Evolutionary conservation across 192 early-diverging fungal genomes (phyloP).

Genomic region (Mortierella hygrophila): DNA sequence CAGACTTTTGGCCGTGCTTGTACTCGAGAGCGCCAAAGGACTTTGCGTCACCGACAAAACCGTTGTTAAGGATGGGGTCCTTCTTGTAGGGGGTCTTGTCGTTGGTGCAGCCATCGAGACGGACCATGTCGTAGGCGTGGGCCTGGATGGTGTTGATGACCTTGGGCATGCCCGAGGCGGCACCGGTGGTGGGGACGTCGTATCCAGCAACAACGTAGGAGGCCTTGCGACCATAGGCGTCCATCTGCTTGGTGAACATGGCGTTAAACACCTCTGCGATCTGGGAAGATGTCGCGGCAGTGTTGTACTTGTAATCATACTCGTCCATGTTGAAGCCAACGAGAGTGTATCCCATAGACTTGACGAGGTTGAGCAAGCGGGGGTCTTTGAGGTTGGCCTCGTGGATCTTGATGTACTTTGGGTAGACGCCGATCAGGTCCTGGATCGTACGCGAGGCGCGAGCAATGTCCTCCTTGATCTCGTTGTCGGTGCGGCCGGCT

Average conservation of each 20-base stretch:
- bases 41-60: conserved; percentile 52
- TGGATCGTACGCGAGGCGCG: conserved; percentile 57
- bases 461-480: conserved; percentile 50
- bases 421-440: conserved; percentile 60
- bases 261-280: conserved; percentile 55
- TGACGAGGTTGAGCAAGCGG: conserved; percentile 47
- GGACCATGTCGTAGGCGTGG: conserved; percentile 60
- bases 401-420: conserved; percentile 59
- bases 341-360: conserved; percentile 51
- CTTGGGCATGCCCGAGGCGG: conserved; percentile 54
- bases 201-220: conserved; percentile 58
- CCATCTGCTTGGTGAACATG: conserved; percentile 55
- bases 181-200: conserved; percentile 61
- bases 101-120: conserved; percentile 59
- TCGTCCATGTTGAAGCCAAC: conserved; percentile 60
- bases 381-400: conserved; percentile 53
- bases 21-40: conserved; percentile 55
- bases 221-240: conserved; percentile 59
- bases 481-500: conserved; percentile 37
- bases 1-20: conserved; percentile 50
- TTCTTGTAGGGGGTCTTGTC: conserved; percentile 61
- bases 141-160: conserved; percentile 56
- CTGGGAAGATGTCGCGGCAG: conserved; percentile 24
- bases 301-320: conserved; percentile 59
- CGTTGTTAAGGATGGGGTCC: conserved; percentile 31